Evolutionary conservation across 2,329 filamentous ascomycete genomes (phyloP), one percentile per base, ranked within the genome.

Genomic region (Dactylellina cionopaga): DNA sequence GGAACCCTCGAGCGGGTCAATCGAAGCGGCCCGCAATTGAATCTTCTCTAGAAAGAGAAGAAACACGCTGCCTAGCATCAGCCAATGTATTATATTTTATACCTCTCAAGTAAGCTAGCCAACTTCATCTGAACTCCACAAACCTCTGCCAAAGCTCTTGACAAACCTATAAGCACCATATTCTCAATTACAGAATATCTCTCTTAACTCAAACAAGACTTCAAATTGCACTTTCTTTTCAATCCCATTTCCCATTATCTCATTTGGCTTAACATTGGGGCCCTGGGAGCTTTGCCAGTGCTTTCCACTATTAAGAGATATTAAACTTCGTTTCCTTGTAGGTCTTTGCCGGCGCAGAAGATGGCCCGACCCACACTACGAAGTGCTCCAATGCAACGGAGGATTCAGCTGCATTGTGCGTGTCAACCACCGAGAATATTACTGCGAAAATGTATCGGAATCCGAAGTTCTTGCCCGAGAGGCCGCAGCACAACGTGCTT

Each of bases 361-460:
- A 44, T 77, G 77, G 77, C 69, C 76, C 22, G 76, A 78, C 49
- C 77, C 77, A 35, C 75, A 75, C 75, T 90, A 89, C 81, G 84
- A 87, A 77, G 83, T 83, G 47, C 86, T 84, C 79, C 81, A 81
- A 63, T 84, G 82, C 65, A 81, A 82, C 46, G 81, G 82, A 62
- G 87, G 88, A 65, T 88, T 86, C 78, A 84, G 84, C 74, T 90
- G 88, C 81, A 86, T 86, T 60, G 88, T 89, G 54, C 84, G 87
- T 47, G 88, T 90, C 77, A 90, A 90, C 82, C 89, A 89, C 78
- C 85, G 88, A 76, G 87, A 90, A 80, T 90, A 90, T 81, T 85
- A 85, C 74, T 89, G 87, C 37, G 87, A 89, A 76, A 82, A 82
- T 6, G 82, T 84, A 69, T 88, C 86, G 79, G 83, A 85, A 60